These are phyloP conservation scores for Paramarasmius palmivorus DNA, from an alignment of 1,284 basidiomycete genomes.

Conservation along the genomic window DNA sequence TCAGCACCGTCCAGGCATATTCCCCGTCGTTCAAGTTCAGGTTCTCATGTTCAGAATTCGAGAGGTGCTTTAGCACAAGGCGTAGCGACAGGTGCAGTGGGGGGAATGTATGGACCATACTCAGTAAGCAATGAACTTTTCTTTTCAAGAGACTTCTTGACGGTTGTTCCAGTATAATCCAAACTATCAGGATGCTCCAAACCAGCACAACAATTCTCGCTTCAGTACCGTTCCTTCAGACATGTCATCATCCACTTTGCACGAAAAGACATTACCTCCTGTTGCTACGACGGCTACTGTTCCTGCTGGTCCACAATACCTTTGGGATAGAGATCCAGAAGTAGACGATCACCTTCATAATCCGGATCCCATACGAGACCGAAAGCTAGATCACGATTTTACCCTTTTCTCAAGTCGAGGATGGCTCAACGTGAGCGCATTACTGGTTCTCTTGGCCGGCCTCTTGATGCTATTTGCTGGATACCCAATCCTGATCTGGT, in stretches of 20 bases:
- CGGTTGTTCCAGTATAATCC: constrained; percentile 54
- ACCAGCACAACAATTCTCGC: constrained; percentile 47
- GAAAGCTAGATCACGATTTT: constrained; percentile 54
- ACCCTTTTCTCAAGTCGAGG: constrained; percentile 70
- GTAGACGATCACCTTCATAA: constrained; percentile 78
- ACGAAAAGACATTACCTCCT: constrained; percentile 25
- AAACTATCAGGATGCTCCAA: constrained; percentile 44
- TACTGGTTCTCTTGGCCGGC: constrained; percentile 59
- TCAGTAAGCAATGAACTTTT: constrained; percentile 50
- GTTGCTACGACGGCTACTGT: constrained; percentile 44
- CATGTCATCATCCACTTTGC: constrained; percentile 40
- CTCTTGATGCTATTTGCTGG: constrained; percentile 73
- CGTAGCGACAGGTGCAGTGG: constrained; percentile 73
- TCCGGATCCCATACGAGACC: constrained; percentile 67
- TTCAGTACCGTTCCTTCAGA: constrained; percentile 67
- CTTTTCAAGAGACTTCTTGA: not conserved
- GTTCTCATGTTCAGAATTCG: constrained; percentile 33
- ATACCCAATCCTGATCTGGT: constrained; percentile 75
- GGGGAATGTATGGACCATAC: constrained; percentile 77
- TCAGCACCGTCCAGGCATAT: constrained; percentile 27
- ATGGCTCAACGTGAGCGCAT: constrained; percentile 67
- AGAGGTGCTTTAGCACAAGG: constrained; percentile 63
- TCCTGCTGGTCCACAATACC: constrained; percentile 45
- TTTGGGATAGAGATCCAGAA: constrained; percentile 79
- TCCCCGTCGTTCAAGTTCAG: constrained; percentile 28